phyloP scores from a whole-genome alignment of 163 green algal genomes.

The Prototheca wickerhamii region DNA sequence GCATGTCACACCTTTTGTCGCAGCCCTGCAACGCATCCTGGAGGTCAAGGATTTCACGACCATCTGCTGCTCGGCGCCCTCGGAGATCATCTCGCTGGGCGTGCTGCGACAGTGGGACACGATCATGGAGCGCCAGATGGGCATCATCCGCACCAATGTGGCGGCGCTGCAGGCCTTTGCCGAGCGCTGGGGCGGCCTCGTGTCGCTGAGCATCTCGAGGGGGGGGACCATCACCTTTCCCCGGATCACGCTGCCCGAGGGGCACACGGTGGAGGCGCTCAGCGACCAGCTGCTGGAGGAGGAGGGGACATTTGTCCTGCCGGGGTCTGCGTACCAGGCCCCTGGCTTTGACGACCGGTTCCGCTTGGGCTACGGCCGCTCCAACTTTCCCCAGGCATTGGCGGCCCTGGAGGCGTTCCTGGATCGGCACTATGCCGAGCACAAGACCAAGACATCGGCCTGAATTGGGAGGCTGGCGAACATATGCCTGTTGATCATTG shows the following conservation, averaged over 20 bases:
- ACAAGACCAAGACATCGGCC: too few species aligned
- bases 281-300: slow-evolving; percentile 21
- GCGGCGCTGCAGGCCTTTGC: slow-evolving; percentile 18
- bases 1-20: neutral
- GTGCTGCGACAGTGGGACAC: slow-evolving; percentile 25
- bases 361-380: slow-evolving; percentile 27
- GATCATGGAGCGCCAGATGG: slow-evolving; percentile 25
- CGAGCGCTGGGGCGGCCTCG: slow-evolving; percentile 3
- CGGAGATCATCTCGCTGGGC: slow-evolving; percentile 41
- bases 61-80: slow-evolving; percentile 44
- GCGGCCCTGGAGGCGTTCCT: slow-evolving; percentile 12
- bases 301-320: slow-evolving; percentile 36
- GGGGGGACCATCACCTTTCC: slow-evolving; percentile 30
- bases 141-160: slow-evolving; percentile 26
- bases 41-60: slow-evolving; percentile 74
- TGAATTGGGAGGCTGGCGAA: too few species aligned
- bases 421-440: neutral
- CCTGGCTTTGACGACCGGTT: slow-evolving; percentile 9
- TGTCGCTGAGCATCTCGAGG: slow-evolving; percentile 12
- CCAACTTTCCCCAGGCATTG: slow-evolving; percentile 14
- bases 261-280: slow-evolving; percentile 9
- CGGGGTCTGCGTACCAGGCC: slow-evolving; percentile 30
- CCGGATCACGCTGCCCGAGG: slow-evolving; percentile 7
- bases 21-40: slow-evolving; percentile 21
- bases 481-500: too few species aligned